phyloP scores from a whole-genome alignment of 2,329 filamentous ascomycete genomes.

The Botrytis elliptica region DNA sequence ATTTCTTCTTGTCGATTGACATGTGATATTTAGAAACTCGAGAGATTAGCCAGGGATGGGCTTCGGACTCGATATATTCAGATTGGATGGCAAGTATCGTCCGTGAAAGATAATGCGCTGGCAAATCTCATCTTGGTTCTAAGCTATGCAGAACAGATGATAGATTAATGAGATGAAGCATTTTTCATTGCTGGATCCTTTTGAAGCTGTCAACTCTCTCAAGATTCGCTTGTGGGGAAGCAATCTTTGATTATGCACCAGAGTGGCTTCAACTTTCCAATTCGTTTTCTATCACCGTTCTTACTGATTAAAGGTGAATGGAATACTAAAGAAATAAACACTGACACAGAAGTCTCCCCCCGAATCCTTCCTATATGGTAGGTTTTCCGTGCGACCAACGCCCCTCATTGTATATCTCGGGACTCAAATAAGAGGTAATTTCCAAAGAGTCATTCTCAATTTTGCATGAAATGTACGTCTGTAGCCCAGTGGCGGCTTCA shows the following conservation, averaged over 20 bases:
- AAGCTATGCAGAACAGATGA: background rate
- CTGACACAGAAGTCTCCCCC: background rate
- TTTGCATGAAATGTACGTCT: slow-evolving; percentile 1
- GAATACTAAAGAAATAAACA: background rate
- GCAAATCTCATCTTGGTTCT: background rate
- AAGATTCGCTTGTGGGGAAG: background rate
- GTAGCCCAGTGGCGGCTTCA: background rate
- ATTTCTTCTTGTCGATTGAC: background rate
- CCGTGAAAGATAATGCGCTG: background rate
- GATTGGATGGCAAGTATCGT: too few relatives aligned
- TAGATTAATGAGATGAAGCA: background rate
- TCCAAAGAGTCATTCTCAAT: slow-evolving; percentile 6
- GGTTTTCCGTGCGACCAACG: background rate
- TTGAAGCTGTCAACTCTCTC: background rate
- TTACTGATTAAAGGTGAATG: background rate
- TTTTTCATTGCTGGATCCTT: background rate
- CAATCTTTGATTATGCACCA: background rate
- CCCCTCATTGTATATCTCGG: background rate
- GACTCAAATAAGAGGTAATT: background rate
- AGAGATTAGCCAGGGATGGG: background rate
- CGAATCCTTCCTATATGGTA: background rate
- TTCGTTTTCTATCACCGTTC: background rate
- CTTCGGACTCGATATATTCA: background rate
- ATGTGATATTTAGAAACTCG: background rate
- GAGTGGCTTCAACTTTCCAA: background rate